A percentile compares a stretch with the other conserved stretches of the same genome.
These are phyloP conservation scores for Solanum ossicruentum DNA, from an alignment of 257 asterid species.

Conservation along the genomic window DNA sequence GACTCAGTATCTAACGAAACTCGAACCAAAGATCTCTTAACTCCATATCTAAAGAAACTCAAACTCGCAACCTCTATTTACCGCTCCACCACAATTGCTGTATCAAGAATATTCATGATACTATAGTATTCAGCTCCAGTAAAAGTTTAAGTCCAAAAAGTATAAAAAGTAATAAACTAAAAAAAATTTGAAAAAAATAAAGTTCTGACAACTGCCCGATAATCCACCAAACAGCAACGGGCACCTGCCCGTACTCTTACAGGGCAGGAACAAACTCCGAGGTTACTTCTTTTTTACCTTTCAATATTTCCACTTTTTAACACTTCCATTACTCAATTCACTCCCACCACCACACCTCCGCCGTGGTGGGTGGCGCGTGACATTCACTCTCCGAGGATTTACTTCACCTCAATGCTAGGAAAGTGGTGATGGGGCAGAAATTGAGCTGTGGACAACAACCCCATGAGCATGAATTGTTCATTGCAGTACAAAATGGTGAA, in stretches of 20 bases:
- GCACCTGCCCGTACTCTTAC: conserved; percentile 26
- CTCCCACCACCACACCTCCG: conserved; percentile 21
- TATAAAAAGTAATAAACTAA: neutral
- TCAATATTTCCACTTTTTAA: neutral
- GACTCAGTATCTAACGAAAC: too few species aligned
- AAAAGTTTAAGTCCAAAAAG: neutral
- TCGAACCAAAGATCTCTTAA: too few species aligned
- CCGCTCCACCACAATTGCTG: too few species aligned
- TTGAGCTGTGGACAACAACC: conserved; percentile 42
- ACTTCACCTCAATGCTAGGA: neutral
- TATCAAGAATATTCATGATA: neutral
- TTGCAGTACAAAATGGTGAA: conserved; percentile 64
- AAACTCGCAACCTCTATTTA: too few species aligned
- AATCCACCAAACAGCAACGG: conserved; percentile 3
- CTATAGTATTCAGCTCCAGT: neutral
- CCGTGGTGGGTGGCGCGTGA: conserved; percentile 60
- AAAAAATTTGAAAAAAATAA: neutral
- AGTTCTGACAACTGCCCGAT: conserved; percentile 22
- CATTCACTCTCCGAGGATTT: neutral
- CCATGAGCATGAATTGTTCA: conserved; percentile 33
- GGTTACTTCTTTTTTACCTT: neutral
- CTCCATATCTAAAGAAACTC: too few species aligned
- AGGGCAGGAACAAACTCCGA: conserved; percentile 50
- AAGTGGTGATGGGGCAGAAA: conserved; percentile 51
- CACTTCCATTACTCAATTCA: conserved; percentile 7